Evolutionary conservation across 257 asterid species (phyloP).

Genomic region (Gentiana dahurica): DNA sequence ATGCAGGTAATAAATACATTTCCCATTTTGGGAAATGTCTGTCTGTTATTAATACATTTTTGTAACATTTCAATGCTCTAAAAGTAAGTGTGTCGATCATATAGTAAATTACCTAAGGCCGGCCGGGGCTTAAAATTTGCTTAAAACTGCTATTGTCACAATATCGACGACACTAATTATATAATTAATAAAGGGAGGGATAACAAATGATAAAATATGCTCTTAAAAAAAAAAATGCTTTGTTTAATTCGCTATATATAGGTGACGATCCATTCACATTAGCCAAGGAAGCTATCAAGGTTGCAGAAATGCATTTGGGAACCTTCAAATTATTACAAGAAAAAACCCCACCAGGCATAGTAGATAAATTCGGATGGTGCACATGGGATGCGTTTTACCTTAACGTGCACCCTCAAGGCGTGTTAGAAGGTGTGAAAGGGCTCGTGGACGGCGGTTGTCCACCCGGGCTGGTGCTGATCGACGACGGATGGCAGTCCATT

Average conservation of each 20-base stretch:
- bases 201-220: too few relatives aligned
- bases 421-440: conserved; percentile 67
- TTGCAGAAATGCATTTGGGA: conserved; percentile 67
- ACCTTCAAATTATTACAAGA: conserved; percentile 68
- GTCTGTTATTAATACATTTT: too few relatives aligned
- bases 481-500: conserved; percentile 94
- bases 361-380: conserved; percentile 99
- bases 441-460: conserved; percentile 94
- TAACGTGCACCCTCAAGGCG: conserved; percentile 82
- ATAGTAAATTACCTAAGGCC: too few relatives aligned
- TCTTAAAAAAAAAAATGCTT: too few relatives aligned
- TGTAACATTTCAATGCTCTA: too few relatives aligned
- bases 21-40: too few relatives aligned
- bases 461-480: conserved; percentile 80
- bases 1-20: conserved; percentile 18
- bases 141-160: too few relatives aligned
- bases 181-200: too few relatives aligned
- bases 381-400: conserved; percentile 98
- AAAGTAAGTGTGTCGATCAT: too few relatives aligned
- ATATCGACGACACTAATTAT: too few relatives aligned
- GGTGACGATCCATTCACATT: conserved; percentile 59
- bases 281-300: conserved; percentile 71
- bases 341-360: conserved; percentile 81
- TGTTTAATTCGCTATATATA: background rate
- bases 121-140: too few relatives aligned